These are phyloP conservation scores for Macrolepiota albuminosa DNA, from an alignment of 768 basidiomycete genomes.

Conservation along the genomic window DNA sequence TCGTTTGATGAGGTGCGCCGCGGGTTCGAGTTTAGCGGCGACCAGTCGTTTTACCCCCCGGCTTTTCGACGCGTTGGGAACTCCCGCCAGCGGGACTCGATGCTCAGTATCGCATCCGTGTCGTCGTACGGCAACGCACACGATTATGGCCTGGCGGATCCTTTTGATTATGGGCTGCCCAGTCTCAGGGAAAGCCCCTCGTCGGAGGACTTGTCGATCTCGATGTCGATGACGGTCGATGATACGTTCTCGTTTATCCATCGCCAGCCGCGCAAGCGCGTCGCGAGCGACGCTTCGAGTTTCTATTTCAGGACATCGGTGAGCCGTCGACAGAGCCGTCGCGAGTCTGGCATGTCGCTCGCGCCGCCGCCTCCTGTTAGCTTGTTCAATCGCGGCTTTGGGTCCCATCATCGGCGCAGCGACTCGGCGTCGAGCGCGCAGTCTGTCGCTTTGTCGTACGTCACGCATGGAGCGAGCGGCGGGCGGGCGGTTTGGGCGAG, in stretches of 20 bases:
- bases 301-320: slow-evolving; percentile 61
- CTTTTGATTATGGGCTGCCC: slow-evolving; percentile 66
- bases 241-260: slow-evolving; percentile 69
- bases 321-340: slow-evolving; percentile 49
- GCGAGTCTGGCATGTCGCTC: slow-evolving; percentile 58
- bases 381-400: slow-evolving; percentile 65
- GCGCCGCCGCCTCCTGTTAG: slow-evolving; percentile 57
- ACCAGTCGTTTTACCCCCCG: slow-evolving; percentile 64
- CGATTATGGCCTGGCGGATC: slow-evolving; percentile 58
- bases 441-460: slow-evolving; percentile 55
- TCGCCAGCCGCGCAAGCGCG: slow-evolving; percentile 38
- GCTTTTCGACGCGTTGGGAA: slow-evolving; percentile 34
- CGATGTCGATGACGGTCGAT: slow-evolving; percentile 54
- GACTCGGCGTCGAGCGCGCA: slow-evolving; percentile 57
- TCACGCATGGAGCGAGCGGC: slow-evolving; percentile 46
- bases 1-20: slow-evolving; percentile 77
- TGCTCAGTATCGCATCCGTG: slow-evolving; percentile 72
- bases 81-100: slow-evolving; percentile 44
- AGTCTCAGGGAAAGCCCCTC: slow-evolving; percentile 50
- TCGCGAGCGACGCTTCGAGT: slow-evolving; percentile 74
- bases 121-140: slow-evolving; percentile 74
- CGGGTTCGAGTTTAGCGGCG: slow-evolving; percentile 67
- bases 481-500: slow-evolving; percentile 57
- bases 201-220: slow-evolving; percentile 41
- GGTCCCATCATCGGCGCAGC: slow-evolving; percentile 42